These are phyloP conservation scores for Pythium rhizo-oryzae DNA, from an alignment of 352 stramenopile genomes.

Conservation along the genomic window DNA sequence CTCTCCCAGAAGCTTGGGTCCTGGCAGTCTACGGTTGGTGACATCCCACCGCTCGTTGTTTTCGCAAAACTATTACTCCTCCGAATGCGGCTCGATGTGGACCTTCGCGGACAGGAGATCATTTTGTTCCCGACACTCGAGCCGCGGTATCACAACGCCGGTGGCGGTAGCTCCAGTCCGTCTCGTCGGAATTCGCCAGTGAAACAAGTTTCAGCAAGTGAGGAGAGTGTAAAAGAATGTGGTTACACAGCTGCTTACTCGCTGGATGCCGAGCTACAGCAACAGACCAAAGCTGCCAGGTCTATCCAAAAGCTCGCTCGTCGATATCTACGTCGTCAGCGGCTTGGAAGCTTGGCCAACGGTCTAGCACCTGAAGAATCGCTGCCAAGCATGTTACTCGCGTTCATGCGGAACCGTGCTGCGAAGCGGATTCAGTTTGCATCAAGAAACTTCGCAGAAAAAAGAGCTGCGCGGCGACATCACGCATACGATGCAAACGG, in stretches of 20 bases:
- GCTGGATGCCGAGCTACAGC: not conserved
- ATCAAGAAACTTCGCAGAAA: conserved; percentile 9
- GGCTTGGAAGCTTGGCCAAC: not conserved
- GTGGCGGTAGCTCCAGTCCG: conserved; percentile 4
- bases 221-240: not conserved
- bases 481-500: conserved; percentile 8
- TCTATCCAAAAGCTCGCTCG: conserved; percentile 16
- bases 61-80: conserved; percentile 45
- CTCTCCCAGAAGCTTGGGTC: conserved; percentile 29
- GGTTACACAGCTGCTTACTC: not conserved
- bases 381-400: conserved; percentile 2
- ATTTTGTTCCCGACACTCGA: conserved; percentile 56
- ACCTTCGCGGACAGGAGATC: conserved; percentile 56
- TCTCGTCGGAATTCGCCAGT: conserved; percentile 12
- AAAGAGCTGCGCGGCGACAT: not conserved
- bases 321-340: conserved; percentile 2
- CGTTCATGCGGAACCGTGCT: conserved; percentile 17
- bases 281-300: not conserved
- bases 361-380: not conserved
- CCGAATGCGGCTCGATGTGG: conserved; percentile 54
- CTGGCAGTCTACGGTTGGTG: conserved; percentile 9
- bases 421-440: conserved; percentile 25
- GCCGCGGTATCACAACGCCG: conserved; percentile 12
- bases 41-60: conserved; percentile 23
- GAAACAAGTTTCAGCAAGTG: not conserved